phyloP scores from a whole-genome alignment of 441 rosid species.

The Populus hybrid region DNA sequence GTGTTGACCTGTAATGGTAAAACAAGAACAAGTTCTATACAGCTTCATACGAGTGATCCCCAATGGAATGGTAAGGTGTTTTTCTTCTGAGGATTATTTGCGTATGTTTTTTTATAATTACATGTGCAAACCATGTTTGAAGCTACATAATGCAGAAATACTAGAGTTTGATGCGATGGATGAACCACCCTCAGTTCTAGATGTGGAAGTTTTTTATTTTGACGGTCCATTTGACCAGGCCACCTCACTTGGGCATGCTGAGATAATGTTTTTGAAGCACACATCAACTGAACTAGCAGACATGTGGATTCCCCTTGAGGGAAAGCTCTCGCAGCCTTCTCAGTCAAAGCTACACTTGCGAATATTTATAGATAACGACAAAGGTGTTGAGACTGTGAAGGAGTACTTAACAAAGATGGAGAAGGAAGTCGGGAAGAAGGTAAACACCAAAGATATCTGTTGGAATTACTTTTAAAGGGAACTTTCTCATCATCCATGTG shows the following conservation, averaged over 20 bases:
- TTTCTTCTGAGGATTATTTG: conserved; percentile 11
- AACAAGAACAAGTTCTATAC: conserved; percentile 79
- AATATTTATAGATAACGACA: conserved; percentile 73
- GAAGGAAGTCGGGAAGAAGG: conserved; percentile 96
- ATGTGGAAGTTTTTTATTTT: conserved; percentile 82
- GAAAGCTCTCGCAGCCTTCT: conserved; percentile 76
- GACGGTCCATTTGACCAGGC: conserved; percentile 92
- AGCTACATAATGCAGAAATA: conserved; percentile 51
- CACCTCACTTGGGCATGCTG: conserved; percentile 79
- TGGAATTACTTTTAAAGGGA: not conserved
- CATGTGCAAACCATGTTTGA: conserved; percentile 13
- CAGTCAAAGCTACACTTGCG: conserved; percentile 74
- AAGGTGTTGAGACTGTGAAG: conserved; percentile 68
- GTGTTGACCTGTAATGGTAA: conserved; percentile 82
- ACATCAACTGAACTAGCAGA: conserved; percentile 66
- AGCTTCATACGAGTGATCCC: conserved; percentile 73
- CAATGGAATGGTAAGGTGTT: conserved; percentile 73
- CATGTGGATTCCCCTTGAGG: conserved; percentile 69
- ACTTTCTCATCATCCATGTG: not conserved
- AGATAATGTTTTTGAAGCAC: conserved; percentile 79
- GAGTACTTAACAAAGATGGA: conserved; percentile 77
- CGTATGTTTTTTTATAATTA: not conserved
- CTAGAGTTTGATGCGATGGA: conserved; percentile 95
- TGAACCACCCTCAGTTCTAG: conserved; percentile 87
- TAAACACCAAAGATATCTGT: conserved; percentile 19